Conservation (phyloP, 2,329 filamentous ascomycete species). For the Cladosporium sp. region DNA sequence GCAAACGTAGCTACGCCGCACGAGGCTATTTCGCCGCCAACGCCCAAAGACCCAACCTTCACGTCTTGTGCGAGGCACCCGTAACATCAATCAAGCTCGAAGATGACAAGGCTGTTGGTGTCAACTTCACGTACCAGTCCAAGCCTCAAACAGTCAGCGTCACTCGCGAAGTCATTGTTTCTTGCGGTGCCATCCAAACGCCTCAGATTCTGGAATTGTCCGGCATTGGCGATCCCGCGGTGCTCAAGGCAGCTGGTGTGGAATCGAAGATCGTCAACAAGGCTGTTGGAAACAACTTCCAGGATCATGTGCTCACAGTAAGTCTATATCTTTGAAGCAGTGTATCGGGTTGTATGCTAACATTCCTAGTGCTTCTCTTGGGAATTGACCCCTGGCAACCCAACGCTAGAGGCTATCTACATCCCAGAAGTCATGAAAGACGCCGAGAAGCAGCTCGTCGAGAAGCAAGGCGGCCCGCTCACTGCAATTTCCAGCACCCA, state of each 20-base stretch:
- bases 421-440: conserved; percentile 30
- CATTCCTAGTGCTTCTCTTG: conserved; percentile 15
- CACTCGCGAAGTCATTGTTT: conserved; percentile 42
- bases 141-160: conserved; percentile 34
- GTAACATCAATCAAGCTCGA: conserved; percentile 46
- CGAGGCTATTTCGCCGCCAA: conserved; percentile 36
- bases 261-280: conserved; percentile 51
- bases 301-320: conserved; percentile 54
- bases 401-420: conserved; percentile 28
- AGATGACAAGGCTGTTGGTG: conserved; percentile 37
- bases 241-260: conserved; percentile 52
- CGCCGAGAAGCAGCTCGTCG: conserved; percentile 30
- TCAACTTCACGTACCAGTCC: conserved; percentile 39
- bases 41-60: conserved; percentile 40
- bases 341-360: conserved; percentile 28
- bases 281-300: conserved; percentile 60
- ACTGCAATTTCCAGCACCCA: conserved; percentile 31
- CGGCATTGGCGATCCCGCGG: conserved; percentile 53
- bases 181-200: conserved; percentile 57
- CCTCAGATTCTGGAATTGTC: conserved; percentile 62
- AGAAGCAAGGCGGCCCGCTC: conserved; percentile 31
- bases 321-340: conserved; percentile 45
- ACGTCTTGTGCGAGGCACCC: conserved; percentile 45
- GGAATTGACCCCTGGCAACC: conserved; percentile 26
- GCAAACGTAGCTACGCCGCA: conserved; percentile 34